Conservation (phyloP, 106 monocot genomes). For the Hemerocallis citrina region DNA sequence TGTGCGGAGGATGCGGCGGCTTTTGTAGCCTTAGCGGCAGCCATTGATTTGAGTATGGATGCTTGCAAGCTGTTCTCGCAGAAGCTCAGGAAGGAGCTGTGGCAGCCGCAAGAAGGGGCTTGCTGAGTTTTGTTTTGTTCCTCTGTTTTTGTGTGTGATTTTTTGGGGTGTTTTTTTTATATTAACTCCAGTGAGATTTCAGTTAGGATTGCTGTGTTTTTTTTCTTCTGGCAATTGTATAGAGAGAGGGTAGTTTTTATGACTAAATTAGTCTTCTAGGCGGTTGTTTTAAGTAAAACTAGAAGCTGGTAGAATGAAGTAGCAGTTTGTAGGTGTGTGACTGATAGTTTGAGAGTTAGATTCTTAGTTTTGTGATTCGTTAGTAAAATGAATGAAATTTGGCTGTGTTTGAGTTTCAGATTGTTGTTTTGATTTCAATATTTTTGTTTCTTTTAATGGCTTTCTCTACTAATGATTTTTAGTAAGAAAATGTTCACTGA, state of each 20-base stretch:
- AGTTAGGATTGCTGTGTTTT: neutral
- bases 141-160: neutral
- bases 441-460: too few species aligned
- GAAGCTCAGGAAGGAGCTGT: constrained; percentile 67
- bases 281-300: neutral
- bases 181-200: neutral
- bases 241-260: neutral
- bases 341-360: too few species aligned
- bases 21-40: constrained; percentile 83
- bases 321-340: too few species aligned
- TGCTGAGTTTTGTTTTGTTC: neutral
- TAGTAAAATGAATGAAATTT: too few species aligned
- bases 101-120: neutral
- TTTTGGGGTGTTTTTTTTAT: neutral
- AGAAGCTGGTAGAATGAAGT: neutral
- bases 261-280: neutral
- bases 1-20: constrained; percentile 97
- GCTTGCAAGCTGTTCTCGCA: constrained; percentile 83
- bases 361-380: too few species aligned
- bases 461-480: too few species aligned
- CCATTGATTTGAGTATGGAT: constrained; percentile 95
- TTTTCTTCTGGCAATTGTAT: too few species aligned
- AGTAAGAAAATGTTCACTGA: too few species aligned
- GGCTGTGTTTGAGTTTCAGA: too few species aligned
- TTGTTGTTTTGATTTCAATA: too few species aligned